Evolutionary conservation across 768 basidiomycete species (phyloP).

Genomic region (Xanthoconium stramineum): DNA sequence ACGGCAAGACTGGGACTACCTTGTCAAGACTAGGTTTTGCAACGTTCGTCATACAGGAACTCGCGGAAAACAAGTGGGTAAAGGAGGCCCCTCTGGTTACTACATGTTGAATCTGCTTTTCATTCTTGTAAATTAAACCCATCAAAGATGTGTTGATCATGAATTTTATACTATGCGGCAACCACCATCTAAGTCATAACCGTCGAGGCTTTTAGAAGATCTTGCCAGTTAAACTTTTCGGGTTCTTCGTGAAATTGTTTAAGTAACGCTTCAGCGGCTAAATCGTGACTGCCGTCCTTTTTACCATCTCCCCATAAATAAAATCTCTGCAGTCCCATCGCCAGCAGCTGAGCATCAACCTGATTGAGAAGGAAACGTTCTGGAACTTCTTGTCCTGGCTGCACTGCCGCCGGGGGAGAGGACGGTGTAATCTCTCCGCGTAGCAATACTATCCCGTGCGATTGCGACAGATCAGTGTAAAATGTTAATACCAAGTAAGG

Average conservation of each 20-base stretch:
- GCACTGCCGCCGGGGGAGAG: slow-evolving; percentile 35
- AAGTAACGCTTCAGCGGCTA: slow-evolving; percentile 44
- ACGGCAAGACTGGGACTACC: slow-evolving; percentile 48
- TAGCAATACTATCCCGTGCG: slow-evolving; percentile 81
- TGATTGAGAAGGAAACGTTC: slow-evolving; percentile 61
- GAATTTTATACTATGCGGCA: background rate
- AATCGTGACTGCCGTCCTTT: slow-evolving; percentile 5
- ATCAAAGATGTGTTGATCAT: background rate
- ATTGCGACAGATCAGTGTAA: slow-evolving; percentile 82
- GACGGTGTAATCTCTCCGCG: slow-evolving; percentile 88
- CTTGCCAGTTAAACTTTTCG: slow-evolving; percentile 77
- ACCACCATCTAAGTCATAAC: slow-evolving; percentile 7
- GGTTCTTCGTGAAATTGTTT: slow-evolving; percentile 76
- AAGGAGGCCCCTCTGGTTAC: slow-evolving; percentile 37
- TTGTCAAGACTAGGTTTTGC: slow-evolving; percentile 60
- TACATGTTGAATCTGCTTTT: background rate
- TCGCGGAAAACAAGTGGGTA: slow-evolving; percentile 59
- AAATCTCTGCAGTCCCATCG: slow-evolving; percentile 80
- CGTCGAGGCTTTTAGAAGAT: slow-evolving; percentile 55
- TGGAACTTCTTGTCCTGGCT: slow-evolving; percentile 27
- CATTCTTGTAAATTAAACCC: background rate
- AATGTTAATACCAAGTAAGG: slow-evolving; percentile 88
- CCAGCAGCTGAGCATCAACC: slow-evolving; percentile 80
- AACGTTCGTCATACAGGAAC: slow-evolving; percentile 54
- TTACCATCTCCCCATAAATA: slow-evolving; percentile 59